Conservation (phyloP, 2,329 filamentous ascomycete genomes). For the Bipolaris bicolor region DNA sequence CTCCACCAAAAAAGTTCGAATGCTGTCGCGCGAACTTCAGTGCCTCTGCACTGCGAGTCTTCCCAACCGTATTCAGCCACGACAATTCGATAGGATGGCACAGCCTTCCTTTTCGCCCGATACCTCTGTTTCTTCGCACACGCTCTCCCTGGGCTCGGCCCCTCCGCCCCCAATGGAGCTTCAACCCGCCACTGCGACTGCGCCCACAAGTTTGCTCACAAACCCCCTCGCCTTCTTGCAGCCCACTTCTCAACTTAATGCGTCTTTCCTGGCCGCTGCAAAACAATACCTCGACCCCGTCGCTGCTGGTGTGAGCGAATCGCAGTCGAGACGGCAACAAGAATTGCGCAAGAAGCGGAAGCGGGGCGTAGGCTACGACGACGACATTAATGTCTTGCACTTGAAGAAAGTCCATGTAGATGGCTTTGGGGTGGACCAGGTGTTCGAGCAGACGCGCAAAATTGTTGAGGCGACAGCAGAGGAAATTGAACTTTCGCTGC, state of each 20-base stretch:
- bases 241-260: constrained; percentile 69
- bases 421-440: constrained; percentile 84
- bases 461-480: constrained; percentile 72
- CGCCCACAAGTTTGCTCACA: constrained; percentile 65
- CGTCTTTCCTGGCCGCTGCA: constrained; percentile 73
- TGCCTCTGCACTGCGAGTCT: constrained; percentile 2
- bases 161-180: constrained; percentile 46
- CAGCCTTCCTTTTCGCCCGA: constrained; percentile 45
- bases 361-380: constrained; percentile 60
- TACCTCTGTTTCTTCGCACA: constrained; percentile 50
- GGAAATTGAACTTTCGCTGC: constrained; percentile 59
- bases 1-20: constrained; percentile 22
- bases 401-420: constrained; percentile 83
- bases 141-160: constrained; percentile 47
- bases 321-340: constrained; percentile 72
- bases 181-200: constrained; percentile 45
- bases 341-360: constrained; percentile 78
- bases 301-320: constrained; percentile 73
- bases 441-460: constrained; percentile 91
- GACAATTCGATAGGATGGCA: constrained; percentile 35
- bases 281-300: constrained; percentile 82
- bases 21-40: constrained; percentile 12
- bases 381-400: constrained; percentile 65
- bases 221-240: constrained; percentile 79
- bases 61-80: not conserved